Percentiles rank a stretch among this genome's conserved stretches.
phyloP scores from a whole-genome alignment of 129 eudicot species.

The Artemisia tridentata region DNA sequence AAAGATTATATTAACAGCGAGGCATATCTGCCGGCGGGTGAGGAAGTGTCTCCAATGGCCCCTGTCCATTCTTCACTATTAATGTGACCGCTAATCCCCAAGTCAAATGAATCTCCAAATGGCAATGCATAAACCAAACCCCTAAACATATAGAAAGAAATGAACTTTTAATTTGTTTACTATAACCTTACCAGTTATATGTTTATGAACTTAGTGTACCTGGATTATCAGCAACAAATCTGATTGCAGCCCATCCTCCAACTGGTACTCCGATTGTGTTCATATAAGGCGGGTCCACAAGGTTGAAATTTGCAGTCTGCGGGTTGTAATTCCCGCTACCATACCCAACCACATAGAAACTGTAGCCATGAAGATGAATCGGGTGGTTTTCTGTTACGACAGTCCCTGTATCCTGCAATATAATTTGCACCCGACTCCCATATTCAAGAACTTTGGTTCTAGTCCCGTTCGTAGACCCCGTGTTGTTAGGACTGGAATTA shows the following conservation, averaged over 20 bases:
- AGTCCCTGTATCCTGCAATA: constrained; percentile 75
- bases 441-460: constrained; percentile 59
- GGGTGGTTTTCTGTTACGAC: constrained; percentile 80
- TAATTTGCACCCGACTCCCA: constrained; percentile 61
- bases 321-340: constrained; percentile 75
- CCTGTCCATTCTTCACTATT: constrained; percentile 69
- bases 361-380: constrained; percentile 77
- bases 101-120: constrained; percentile 63
- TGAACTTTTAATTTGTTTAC: too few species aligned
- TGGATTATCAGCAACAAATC: constrained; percentile 79
- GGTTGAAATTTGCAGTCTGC: constrained; percentile 50
- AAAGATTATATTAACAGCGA: constrained; percentile 39
- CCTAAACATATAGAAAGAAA: constrained; percentile 39
- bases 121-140: constrained; percentile 90
- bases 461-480: constrained; percentile 57
- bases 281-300: constrained; percentile 80
- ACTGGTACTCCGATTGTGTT: constrained; percentile 83
- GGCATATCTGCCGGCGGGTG: constrained; percentile 73
- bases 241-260: constrained; percentile 85
- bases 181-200: not conserved
- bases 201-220: constrained; percentile 36
- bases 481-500: constrained; percentile 60
- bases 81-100: constrained; percentile 69
- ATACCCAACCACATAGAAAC: constrained; percentile 74
- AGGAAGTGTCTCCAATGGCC: constrained; percentile 61